Conservation (phyloP, 768 basidiomycete genomes). For the Pleurotus salmoneostramineus region DNA sequence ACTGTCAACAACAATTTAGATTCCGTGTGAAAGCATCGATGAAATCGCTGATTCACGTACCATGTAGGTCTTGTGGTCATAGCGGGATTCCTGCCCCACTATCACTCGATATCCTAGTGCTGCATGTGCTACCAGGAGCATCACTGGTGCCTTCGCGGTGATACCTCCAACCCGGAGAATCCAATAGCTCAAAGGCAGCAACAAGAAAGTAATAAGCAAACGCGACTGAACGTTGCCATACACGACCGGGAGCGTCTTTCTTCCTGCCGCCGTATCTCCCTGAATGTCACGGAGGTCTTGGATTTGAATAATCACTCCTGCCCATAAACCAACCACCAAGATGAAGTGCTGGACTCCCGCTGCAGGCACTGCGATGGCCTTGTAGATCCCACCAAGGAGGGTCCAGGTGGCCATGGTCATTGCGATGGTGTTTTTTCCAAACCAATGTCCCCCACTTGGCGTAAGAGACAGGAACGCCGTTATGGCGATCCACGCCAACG, state of each 20-base stretch:
- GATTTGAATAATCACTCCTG: constrained; percentile 9
- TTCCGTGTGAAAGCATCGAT: constrained; percentile 1
- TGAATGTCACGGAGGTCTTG: constrained; percentile 14
- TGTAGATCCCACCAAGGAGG: constrained; percentile 11
- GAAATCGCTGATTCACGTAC: constrained; percentile 1
- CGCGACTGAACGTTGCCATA: constrained; percentile 8
- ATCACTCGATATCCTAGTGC: constrained; percentile 13
- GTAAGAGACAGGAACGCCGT: constrained; percentile 11
- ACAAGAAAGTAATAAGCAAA: constrained; percentile 7
- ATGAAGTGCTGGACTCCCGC: neutral
- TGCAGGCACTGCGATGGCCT: constrained; percentile 4
- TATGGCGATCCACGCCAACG: constrained; percentile 11
- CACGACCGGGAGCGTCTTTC: constrained; percentile 13
- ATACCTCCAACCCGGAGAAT: constrained; percentile 8
- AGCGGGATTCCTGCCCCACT: constrained; percentile 1
- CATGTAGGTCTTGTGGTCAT: constrained; percentile 18
- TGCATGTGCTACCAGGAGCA: constrained; percentile 4
- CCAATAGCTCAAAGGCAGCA: constrained; percentile 7
- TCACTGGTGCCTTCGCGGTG: constrained; percentile 1
- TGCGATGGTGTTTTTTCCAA: constrained; percentile 11
- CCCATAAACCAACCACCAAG: constrained; percentile 9
- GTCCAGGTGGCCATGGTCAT: constrained; percentile 14
- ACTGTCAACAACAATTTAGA: too few species aligned
- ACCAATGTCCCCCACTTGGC: constrained; percentile 14
- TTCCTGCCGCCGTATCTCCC: constrained; percentile 11